These are phyloP conservation scores for Tetrapyrgos nigripes DNA, from an alignment of 1,284 basidiomycete species.

Conservation along the genomic window DNA sequence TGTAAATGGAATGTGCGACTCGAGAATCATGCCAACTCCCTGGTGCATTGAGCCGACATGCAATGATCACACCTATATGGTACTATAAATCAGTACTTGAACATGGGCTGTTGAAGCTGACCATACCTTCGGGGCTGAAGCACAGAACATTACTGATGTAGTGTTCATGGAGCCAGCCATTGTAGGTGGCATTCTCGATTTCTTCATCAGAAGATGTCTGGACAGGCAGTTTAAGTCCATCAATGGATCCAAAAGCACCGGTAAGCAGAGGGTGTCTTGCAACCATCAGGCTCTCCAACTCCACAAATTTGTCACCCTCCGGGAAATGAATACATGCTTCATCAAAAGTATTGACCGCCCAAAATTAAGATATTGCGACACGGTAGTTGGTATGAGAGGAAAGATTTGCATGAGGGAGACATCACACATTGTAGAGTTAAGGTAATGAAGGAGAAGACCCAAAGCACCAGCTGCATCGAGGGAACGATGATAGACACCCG, in stretches of 20 bases:
- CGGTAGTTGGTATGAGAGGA: conserved; percentile 35
- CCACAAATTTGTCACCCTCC: conserved; percentile 32
- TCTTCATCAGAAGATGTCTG: conserved; percentile 41
- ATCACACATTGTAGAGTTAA: conserved; percentile 47
- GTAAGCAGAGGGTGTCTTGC: conserved; percentile 41
- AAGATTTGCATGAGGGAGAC: conserved; percentile 45
- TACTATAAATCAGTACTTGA: neutral
- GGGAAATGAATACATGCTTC: conserved; percentile 45
- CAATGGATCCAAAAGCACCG: conserved; percentile 46
- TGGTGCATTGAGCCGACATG: conserved; percentile 42
- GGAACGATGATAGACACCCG: conserved; percentile 39
- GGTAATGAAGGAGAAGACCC: conserved; percentile 50
- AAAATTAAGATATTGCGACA: conserved; percentile 43
- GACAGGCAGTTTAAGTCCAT: conserved; percentile 37
- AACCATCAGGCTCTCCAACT: conserved; percentile 35
- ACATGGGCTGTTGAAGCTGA: conserved; percentile 3
- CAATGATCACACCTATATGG: conserved; percentile 41
- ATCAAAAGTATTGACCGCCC: conserved; percentile 19
- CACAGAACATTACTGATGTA: conserved; percentile 39
- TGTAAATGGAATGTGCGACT: conserved; percentile 45
- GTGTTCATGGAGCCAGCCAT: conserved; percentile 53
- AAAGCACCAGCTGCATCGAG: no score
- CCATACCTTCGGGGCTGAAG: conserved; percentile 41
- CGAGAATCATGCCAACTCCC: conserved; percentile 57
- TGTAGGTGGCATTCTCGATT: conserved; percentile 55